Percentiles rank a stretch among this genome's conserved stretches.
Evolutionary conservation across 441 rosid genomes (phyloP).

Genomic region (Pelargonium cotyledonis): DNA sequence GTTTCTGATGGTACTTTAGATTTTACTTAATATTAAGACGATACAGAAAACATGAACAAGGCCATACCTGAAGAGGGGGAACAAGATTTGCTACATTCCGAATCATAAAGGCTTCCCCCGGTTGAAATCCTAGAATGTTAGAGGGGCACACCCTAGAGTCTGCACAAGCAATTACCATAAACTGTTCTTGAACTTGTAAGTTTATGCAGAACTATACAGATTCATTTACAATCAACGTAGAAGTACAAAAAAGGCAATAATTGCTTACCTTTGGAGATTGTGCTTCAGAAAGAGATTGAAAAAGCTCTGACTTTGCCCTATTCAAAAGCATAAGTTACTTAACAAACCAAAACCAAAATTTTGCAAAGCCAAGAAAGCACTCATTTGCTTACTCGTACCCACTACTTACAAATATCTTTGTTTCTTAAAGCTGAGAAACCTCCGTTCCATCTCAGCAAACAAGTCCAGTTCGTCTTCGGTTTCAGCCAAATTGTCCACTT

Average conservation of each 20-base stretch:
- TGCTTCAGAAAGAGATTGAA: slow-evolving; percentile 49
- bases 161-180: slow-evolving; percentile 62
- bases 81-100: slow-evolving; percentile 65
- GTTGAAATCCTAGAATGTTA: slow-evolving; percentile 52
- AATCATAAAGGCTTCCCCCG: slow-evolving; percentile 59
- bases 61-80: slow-evolving; percentile 42
- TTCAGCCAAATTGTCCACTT: slow-evolving; percentile 17
- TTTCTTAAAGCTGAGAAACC: slow-evolving; percentile 49
- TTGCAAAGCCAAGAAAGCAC: slow-evolving; percentile 5
- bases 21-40: background rate
- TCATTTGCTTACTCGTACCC: background rate
- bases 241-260: background rate
- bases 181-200: slow-evolving; percentile 35
- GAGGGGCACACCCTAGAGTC: slow-evolving; percentile 69
- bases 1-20: background rate
- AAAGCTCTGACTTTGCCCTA: slow-evolving; percentile 49
- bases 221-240: background rate
- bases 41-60: background rate
- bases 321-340: slow-evolving; percentile 12
- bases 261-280: slow-evolving; percentile 57
- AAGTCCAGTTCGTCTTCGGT: slow-evolving; percentile 12
- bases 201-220: slow-evolving; percentile 5
- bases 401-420: slow-evolving; percentile 44
- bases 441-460: slow-evolving; percentile 42
- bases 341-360: slow-evolving; percentile 1